These are phyloP conservation scores for Talaromyces pinophilus DNA, from an alignment of 2,329 filamentous ascomycete genomes.

Conservation along the genomic window DNA sequence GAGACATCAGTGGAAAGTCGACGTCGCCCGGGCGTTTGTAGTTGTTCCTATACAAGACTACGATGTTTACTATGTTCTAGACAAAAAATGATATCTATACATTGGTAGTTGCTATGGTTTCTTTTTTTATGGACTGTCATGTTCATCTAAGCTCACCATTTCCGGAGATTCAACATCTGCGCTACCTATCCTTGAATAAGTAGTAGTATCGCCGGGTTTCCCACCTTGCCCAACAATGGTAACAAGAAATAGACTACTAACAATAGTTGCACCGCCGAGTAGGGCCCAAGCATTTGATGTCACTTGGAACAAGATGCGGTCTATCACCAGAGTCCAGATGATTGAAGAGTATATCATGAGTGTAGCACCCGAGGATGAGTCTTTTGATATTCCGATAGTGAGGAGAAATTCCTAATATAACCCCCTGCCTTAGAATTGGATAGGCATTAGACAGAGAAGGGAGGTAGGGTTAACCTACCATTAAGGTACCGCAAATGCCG, in stretches of 20 bases:
- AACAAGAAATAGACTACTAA: background rate
- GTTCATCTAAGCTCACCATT: background rate
- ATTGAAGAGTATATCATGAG: slow-evolving; percentile 3
- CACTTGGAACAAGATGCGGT: background rate
- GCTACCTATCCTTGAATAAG: background rate
- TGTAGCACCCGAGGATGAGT: background rate
- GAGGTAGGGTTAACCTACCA: background rate
- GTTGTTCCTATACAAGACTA: no score
- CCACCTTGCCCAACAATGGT: background rate
- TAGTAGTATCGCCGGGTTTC: background rate
- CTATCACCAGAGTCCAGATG: background rate
- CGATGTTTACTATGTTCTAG: no score
- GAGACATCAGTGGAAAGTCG: no score
- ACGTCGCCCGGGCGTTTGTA: no score
- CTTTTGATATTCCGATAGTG: background rate
- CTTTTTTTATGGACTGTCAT: background rate
- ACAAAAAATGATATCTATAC: no score
- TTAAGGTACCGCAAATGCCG: background rate
- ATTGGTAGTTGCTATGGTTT: background rate
- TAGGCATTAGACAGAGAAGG: no score
- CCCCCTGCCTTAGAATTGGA: background rate
- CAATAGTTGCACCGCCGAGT: background rate
- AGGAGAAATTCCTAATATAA: background rate
- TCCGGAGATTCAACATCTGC: background rate
- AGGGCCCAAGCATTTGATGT: background rate